Conservation (phyloP, 1,139 yeast species). For the Chernovozyma sophiae-reginae region DNA sequence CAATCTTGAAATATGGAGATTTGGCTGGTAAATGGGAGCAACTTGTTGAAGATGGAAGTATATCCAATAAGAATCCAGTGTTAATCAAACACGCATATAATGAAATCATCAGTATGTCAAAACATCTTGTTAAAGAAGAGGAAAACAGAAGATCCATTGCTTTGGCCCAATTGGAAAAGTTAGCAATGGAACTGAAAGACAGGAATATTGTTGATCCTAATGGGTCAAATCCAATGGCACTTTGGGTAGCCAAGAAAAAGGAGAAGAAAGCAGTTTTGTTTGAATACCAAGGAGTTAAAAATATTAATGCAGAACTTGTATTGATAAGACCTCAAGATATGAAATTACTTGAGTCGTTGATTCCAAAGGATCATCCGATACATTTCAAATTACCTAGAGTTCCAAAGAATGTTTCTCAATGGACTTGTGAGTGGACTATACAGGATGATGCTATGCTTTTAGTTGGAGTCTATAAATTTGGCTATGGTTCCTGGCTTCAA, state of each 20-base stretch:
- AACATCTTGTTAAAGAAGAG: slow-evolving; percentile 60
- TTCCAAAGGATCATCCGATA: slow-evolving; percentile 57
- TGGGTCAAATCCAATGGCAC: slow-evolving; percentile 41
- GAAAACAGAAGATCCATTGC: slow-evolving; percentile 57
- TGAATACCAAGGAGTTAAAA: slow-evolving; percentile 84
- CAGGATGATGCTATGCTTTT: slow-evolving; percentile 83
- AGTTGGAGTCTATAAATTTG: slow-evolving; percentile 86
- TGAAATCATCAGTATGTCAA: slow-evolving; percentile 63
- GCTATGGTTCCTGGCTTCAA: slow-evolving; percentile 93
- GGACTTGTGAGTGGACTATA: slow-evolving; percentile 86
- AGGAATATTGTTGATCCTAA: slow-evolving; percentile 31
- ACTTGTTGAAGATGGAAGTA: slow-evolving; percentile 83
- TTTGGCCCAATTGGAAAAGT: slow-evolving; percentile 56
- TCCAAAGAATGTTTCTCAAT: slow-evolving; percentile 82
- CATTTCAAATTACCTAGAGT: slow-evolving; percentile 53
- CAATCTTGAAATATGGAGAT: slow-evolving; percentile 80
- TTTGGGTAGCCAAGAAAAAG: slow-evolving; percentile 60
- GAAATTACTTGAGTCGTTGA: slow-evolving; percentile 54
- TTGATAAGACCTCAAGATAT: slow-evolving; percentile 80
- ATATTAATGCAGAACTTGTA: slow-evolving; percentile 85
- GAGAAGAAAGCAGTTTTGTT: slow-evolving; percentile 84
- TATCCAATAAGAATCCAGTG: slow-evolving; percentile 84
- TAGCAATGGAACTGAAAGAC: slow-evolving; percentile 55
- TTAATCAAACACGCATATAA: slow-evolving; percentile 70
- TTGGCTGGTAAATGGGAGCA: slow-evolving; percentile 80